These are phyloP conservation scores for Hyaloperonospora brassicae DNA, from an alignment of 352 stramenopile species.

Conservation along the genomic window DNA sequence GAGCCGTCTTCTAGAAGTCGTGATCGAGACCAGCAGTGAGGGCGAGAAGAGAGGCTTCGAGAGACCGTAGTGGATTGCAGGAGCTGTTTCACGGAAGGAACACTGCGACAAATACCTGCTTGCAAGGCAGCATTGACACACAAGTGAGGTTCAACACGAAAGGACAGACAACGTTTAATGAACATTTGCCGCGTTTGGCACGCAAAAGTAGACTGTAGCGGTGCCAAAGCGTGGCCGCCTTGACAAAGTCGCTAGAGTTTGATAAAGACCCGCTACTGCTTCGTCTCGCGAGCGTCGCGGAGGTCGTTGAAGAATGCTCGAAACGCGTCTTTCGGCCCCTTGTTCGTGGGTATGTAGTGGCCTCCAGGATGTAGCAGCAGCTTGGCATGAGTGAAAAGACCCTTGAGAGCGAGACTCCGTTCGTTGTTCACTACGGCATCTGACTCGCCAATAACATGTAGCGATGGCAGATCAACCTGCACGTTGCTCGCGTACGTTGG, in stretches of 20 bases:
- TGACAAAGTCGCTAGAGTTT: too few relatives aligned
- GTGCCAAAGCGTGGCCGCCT: too few relatives aligned
- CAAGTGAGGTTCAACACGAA: too few relatives aligned
- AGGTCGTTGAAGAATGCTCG: conserved; percentile 62
- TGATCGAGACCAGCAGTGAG: too few relatives aligned
- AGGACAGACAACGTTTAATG: conserved; percentile 16
- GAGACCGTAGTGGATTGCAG: too few relatives aligned
- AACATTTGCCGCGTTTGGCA: not conserved
- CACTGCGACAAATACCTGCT: too few relatives aligned
- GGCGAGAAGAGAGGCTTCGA: too few relatives aligned
- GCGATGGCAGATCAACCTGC: conserved; percentile 51
- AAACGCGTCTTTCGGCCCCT: conserved; percentile 68
- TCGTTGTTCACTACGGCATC: conserved; percentile 58
- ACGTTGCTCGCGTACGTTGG: conserved; percentile 33
- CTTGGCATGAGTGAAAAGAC: conserved; percentile 43
- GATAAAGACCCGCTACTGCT: conserved; percentile 4
- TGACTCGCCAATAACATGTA: conserved; percentile 78
- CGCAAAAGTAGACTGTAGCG: too few relatives aligned
- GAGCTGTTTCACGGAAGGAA: too few relatives aligned
- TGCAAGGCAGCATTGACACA: conserved; percentile 12
- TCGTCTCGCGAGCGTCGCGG: conserved; percentile 12
- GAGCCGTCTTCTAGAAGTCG: too few relatives aligned
- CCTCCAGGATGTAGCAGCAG: conserved; percentile 61
- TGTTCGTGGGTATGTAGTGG: conserved; percentile 84
- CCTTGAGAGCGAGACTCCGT: conserved; percentile 46